These are phyloP conservation scores for Candida sanyaensis DNA, from an alignment of 1,139 yeast genomes.

Conservation along the genomic window DNA sequence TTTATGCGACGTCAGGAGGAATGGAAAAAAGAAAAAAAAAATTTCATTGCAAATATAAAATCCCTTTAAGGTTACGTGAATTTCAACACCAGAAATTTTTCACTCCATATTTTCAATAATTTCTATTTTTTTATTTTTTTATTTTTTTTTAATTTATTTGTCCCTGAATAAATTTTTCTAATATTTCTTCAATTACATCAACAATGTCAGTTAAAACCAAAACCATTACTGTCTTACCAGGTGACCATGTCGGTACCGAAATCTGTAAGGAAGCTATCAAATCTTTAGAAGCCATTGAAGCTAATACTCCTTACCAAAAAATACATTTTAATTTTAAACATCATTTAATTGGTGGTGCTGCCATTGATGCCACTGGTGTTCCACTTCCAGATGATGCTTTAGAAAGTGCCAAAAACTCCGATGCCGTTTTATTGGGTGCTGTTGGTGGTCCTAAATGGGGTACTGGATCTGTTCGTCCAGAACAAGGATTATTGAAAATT, in stretches of 20 bases:
- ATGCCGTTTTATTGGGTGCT: slow-evolving; percentile 94
- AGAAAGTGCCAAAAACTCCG: slow-evolving; percentile 82
- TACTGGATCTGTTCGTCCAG: slow-evolving; percentile 92
- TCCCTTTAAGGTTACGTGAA: background rate
- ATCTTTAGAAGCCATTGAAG: slow-evolving; percentile 77
- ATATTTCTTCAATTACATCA: background rate
- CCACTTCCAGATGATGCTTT: slow-evolving; percentile 91
- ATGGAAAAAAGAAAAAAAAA: background rate
- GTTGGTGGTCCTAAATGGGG: slow-evolving; percentile 99
- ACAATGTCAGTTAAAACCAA: slow-evolving; percentile 37
- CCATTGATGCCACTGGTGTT: slow-evolving; percentile 92
- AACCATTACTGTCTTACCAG: slow-evolving; percentile 85
- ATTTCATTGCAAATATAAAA: background rate
- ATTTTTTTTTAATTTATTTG: background rate
- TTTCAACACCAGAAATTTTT: background rate
- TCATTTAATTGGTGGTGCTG: slow-evolving; percentile 96
- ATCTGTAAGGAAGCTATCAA: slow-evolving; percentile 87
- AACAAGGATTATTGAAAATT: slow-evolving; percentile 90
- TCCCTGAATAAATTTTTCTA: background rate
- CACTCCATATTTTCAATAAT: background rate
- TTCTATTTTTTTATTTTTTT: background rate
- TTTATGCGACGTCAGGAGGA: background rate
- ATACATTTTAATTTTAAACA: slow-evolving; percentile 74
- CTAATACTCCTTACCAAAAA: slow-evolving; percentile 52
- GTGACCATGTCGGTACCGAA: slow-evolving; percentile 97